Base-by-base conservation (phyloP, 2,329 filamentous ascomycete species). In the Capronia americana region DNA sequence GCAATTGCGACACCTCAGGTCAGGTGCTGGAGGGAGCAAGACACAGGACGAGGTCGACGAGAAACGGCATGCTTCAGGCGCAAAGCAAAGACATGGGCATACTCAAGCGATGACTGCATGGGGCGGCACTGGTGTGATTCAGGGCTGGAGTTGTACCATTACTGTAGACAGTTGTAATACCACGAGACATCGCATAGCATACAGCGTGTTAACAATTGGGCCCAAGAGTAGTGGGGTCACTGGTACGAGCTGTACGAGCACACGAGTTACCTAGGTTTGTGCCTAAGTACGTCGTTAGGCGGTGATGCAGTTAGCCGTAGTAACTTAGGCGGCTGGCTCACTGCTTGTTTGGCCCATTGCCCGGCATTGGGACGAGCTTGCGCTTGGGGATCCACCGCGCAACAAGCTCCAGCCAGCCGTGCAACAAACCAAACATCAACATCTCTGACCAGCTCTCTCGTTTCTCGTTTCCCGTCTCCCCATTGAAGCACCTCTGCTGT, bases 161-260 rank as follows among this genome's bases (percentile, higher is more conserved):
- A 57, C 23, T n/a, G 23, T n/a, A 50, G 20, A 59, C 24, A 51
- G 48, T 51, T 59, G 57, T 59, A 59, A 59, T 59, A 46, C 57
- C 30, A 59, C 38, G 46, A 59, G 41, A 59, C 32, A 48, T 11
- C 6, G 28, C 14, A 58, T 32, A 41, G 20, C 2, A 50, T 8
- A 50, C 8, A 24, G 14, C 11, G 20, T 24, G 17, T n/a, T 4
- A 24, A 53, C 3, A 26, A n/a, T 50, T 32, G 12, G 20, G 41
- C n/a, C n/a, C n/a, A n/a, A n/a, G n/a, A n/a, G n/a, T n/a, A n/a
- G n/a, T n/a, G n/a, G n/a, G n/a, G n/a, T n/a, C n/a, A 28, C 7
- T 50, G 26, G 30, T 59, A 8, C 28, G 28, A 10, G 30, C 30
- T 10, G 32, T 34, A 34, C 32, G 32, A n/a, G n/a, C n/a, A n/a